Evolutionary conservation across 805 yeast species (phyloP).

Genomic region (Metschnikowia aberdeeniae): DNA sequence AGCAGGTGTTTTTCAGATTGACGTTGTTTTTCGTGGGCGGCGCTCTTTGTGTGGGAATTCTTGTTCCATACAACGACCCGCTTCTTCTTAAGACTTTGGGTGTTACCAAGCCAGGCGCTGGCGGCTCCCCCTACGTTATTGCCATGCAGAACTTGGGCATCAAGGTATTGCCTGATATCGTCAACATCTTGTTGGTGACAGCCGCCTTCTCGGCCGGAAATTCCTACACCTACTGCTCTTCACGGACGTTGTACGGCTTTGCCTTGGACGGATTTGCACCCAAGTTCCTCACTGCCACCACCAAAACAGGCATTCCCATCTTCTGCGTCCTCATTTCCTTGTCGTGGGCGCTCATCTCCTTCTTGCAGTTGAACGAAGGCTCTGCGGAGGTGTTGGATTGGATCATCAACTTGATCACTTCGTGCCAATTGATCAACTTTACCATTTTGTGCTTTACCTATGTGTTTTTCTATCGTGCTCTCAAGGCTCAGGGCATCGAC

Average conservation of each 20-base stretch:
- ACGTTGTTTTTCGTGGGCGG: constrained; percentile 68
- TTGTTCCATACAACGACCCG: constrained; percentile 69
- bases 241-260: constrained; percentile 70
- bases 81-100: constrained; percentile 51
- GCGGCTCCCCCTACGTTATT: constrained; percentile 81
- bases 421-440: constrained; percentile 27
- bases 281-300: constrained; percentile 52
- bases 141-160: constrained; percentile 70
- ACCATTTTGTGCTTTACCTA: constrained; percentile 23
- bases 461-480: constrained; percentile 16
- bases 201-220: constrained; percentile 81
- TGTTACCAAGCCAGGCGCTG: constrained; percentile 62
- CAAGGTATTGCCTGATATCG: constrained; percentile 62
- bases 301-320: constrained; percentile 45
- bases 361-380: constrained; percentile 49
- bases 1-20: constrained; percentile 66
- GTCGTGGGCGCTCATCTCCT: constrained; percentile 58
- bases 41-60: constrained; percentile 71
- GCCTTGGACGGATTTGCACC: constrained; percentile 77
- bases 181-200: constrained; percentile 73
- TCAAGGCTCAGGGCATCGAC: constrained; percentile 19
- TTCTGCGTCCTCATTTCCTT: constrained; percentile 41
- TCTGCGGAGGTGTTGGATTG: constrained; percentile 27
- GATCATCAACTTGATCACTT: constrained; percentile 33
- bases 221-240: constrained; percentile 72